These are phyloP conservation scores for Amanita thiersii DNA, from an alignment of 768 basidiomycete species.

Conservation along the genomic window DNA sequence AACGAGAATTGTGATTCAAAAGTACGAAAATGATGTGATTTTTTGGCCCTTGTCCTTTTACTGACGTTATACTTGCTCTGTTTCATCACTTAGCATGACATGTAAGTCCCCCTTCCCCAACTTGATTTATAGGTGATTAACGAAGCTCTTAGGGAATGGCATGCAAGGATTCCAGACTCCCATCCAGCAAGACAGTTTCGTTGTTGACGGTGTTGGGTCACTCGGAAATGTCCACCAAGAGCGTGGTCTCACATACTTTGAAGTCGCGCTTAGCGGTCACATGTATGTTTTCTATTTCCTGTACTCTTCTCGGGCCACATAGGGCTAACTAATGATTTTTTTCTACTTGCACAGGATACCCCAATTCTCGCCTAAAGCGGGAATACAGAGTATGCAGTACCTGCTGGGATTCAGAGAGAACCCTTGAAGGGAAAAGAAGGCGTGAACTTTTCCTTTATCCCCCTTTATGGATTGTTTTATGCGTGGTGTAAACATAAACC, in stretches of 20 bases:
- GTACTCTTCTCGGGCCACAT: neutral
- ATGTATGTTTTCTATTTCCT: slow-evolving; percentile 35
- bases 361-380: slow-evolving; percentile 61
- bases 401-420: slow-evolving; percentile 53
- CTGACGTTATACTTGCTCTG: neutral
- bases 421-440: slow-evolving; percentile 23
- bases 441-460: neutral
- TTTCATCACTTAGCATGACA: slow-evolving; percentile 28
- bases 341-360: slow-evolving; percentile 38
- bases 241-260: slow-evolving; percentile 58
- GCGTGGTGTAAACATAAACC: too few species aligned
- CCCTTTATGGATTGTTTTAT: too few species aligned
- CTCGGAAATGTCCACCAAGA: slow-evolving; percentile 59
- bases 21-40: slow-evolving; percentile 29
- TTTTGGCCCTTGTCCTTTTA: neutral
- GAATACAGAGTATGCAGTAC: slow-evolving; percentile 63
- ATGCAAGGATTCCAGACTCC: slow-evolving; percentile 69
- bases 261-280: slow-evolving; percentile 64
- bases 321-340: neutral
- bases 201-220: slow-evolving; percentile 64
- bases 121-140: neutral
- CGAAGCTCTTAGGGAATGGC: slow-evolving; percentile 38
- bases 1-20: slow-evolving; percentile 56
- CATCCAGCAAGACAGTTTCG: slow-evolving; percentile 55
- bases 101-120: slow-evolving; percentile 17